Evolutionary conservation across 108 stramenopile species (phyloP), one percentile per base, ranked within the genome.

Genomic region (Conticribra weissflogii): DNA sequence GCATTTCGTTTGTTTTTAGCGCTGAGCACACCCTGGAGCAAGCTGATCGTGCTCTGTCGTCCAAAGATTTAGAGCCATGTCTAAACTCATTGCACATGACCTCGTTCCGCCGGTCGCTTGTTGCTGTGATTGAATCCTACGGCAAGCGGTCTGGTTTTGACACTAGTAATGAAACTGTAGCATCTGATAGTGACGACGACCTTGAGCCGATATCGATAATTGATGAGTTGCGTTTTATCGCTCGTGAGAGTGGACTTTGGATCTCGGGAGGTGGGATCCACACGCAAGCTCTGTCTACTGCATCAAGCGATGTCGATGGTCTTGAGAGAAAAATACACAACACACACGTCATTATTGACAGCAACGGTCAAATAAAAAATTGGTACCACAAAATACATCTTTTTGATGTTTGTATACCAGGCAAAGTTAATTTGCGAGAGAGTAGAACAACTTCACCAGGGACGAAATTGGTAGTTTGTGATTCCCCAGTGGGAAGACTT

Each of bases 361-460:
- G 71, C 22, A 32, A 68, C 1, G 98, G 98, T 1, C 31, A 65
- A 2, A 34, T 98, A 0, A 32, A 64, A 44, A 33, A 58, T 5
- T 25, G 57, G 32, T 99, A 99, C 71, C 92, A 87, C 44, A 99
- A 99, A 71, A 87, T 97, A 24, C 98, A 99, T 81, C 72, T 99
- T 25, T 99, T 99, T 67, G 97, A 99, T 76, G 96, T 96, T 5
- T 78, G 73, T 12, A 88, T 98, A 45, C 95, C 95, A 1, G 81
- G 55, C 41, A 78, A 86, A 52, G 84, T 94, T 8, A 62, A 90
- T 23, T 54, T 96, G 30, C 60, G 68, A 64, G 97, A 97, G 75
- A 92, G 89, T 53, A 74, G 63, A 8, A 88, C 88, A 14, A 98
- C 96, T 0, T 72, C 79, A 16, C 91, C 97, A 9, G 98, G 98